Conservation (phyloP, 2,329 filamentous ascomycete genomes). For the Clonostachys sp. region DNA sequence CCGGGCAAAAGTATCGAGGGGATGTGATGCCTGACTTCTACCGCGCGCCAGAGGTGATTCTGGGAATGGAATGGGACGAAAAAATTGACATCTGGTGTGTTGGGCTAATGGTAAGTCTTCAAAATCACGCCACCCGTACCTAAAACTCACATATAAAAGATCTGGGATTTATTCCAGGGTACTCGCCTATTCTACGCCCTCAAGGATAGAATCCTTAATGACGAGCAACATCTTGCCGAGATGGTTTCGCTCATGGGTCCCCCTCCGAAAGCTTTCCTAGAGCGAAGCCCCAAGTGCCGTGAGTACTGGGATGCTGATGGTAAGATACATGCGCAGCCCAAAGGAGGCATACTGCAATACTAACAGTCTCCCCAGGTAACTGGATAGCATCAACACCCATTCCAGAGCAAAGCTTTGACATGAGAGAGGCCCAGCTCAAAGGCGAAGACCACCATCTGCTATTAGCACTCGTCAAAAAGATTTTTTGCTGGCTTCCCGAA, state of each 20-base stretch:
- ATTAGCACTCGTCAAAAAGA: constrained; percentile 9
- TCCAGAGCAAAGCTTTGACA: constrained; percentile 14
- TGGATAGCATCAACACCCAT: constrained; percentile 16
- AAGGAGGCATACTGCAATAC: background rate
- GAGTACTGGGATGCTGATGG: constrained; percentile 14
- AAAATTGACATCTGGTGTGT: constrained; percentile 28
- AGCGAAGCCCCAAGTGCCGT: constrained; percentile 15
- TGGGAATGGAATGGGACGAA: constrained; percentile 23
- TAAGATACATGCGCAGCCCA: background rate
- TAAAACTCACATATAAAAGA: constrained; percentile 6
- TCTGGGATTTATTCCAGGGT: constrained; percentile 24
- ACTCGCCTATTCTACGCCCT: constrained; percentile 16
- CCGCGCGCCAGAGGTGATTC: constrained; percentile 23
- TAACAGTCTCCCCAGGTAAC: constrained; percentile 8
- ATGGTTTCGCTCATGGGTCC: constrained; percentile 30
- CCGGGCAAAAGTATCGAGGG: constrained; percentile 10
- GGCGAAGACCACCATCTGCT: constrained; percentile 12
- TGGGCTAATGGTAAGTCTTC: constrained; percentile 17
- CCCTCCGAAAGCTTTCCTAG: constrained; percentile 23
- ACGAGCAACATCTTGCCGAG: constrained; percentile 21
- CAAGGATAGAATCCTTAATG: constrained; percentile 10
- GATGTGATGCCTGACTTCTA: constrained; percentile 25
- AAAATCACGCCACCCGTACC: background rate
- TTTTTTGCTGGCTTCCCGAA: constrained; percentile 14
- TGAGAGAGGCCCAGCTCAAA: constrained; percentile 10